A percentile compares a stretch with the other conserved stretches of the same genome.
Conservation (phyloP, 1,284 basidiomycete species). For the Marasmius oreades region DNA sequence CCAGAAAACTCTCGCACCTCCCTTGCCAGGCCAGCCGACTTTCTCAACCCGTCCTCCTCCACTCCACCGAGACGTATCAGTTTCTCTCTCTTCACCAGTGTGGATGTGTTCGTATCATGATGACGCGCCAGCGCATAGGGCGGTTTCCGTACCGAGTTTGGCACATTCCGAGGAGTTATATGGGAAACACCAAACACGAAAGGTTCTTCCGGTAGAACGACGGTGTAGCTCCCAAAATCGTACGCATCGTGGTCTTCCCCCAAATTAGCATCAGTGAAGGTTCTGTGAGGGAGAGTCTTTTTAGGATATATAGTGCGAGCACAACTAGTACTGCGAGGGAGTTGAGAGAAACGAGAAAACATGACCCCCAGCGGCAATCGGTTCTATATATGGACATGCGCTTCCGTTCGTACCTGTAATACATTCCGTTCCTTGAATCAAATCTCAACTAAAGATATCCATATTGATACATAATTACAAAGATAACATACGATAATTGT, state of each 20-base stretch:
- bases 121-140: constrained; percentile 44
- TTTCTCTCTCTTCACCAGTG: constrained; percentile 22
- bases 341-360: not conserved
- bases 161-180: constrained; percentile 56
- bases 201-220: constrained; percentile 67
- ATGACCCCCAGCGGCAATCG: not conserved
- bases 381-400: not conserved
- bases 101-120: constrained; percentile 12
- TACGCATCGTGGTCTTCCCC: not conserved
- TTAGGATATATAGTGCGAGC: not conserved
- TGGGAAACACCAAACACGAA: constrained; percentile 63
- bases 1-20: constrained; percentile 58
- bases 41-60: constrained; percentile 55
- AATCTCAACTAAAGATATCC: not conserved
- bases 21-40: constrained; percentile 60
- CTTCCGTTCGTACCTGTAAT: not conserved
- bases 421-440: not conserved
- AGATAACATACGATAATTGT: too few species aligned
- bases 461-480: too few species aligned
- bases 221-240: constrained; percentile 46
- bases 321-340: not conserved
- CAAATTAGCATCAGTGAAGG: not conserved
- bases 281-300: too few species aligned
- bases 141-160: constrained; percentile 55
- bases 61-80: constrained; percentile 53